Conservation (phyloP, 2,329 filamentous ascomycete species). For the Penicillium vulpinum region DNA sequence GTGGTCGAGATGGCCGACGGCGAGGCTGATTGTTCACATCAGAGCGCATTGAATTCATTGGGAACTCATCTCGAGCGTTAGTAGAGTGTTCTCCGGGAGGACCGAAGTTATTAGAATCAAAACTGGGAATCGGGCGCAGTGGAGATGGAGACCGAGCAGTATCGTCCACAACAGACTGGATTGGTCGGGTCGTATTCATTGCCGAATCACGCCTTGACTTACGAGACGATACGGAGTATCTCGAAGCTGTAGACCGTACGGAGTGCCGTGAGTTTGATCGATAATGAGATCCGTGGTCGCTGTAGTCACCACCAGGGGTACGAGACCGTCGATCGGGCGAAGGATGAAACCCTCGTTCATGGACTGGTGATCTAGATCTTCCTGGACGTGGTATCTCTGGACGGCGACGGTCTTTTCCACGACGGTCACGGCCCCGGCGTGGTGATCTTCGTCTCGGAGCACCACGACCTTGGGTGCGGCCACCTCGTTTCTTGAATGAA, state of each 20-base stretch:
- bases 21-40: slow-evolving; percentile 33
- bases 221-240: slow-evolving; percentile 30
- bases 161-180: slow-evolving; percentile 31
- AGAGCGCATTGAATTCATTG: slow-evolving; percentile 36
- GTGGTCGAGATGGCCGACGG: slow-evolving; percentile 42
- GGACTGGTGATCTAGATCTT: slow-evolving; percentile 36
- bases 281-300: slow-evolving; percentile 30
- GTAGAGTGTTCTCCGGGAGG: slow-evolving; percentile 33
- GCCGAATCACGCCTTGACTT: slow-evolving; percentile 21
- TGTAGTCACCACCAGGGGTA: slow-evolving; percentile 28
- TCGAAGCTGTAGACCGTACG: slow-evolving; percentile 31
- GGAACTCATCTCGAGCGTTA: slow-evolving; percentile 35
- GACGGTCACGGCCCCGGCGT: slow-evolving; percentile 36
- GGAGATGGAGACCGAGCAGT: slow-evolving; percentile 36
- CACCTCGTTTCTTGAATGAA: slow-evolving; percentile 36
- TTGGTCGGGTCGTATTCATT: slow-evolving; percentile 32
- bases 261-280: slow-evolving; percentile 41
- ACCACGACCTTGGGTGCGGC: slow-evolving; percentile 36
- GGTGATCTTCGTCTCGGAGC: slow-evolving; percentile 36
- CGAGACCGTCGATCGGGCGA: slow-evolving; percentile 32
- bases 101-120: slow-evolving; percentile 33
- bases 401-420: slow-evolving; percentile 33
- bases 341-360: slow-evolving; percentile 26
- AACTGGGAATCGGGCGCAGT: slow-evolving; percentile 33
- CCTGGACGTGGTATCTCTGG: slow-evolving; percentile 28